A percentile compares a stretch with the other conserved stretches of the same genome.
phyloP scores from a whole-genome alignment of 306 rosid species.

The Dalbergia oliveri region DNA sequence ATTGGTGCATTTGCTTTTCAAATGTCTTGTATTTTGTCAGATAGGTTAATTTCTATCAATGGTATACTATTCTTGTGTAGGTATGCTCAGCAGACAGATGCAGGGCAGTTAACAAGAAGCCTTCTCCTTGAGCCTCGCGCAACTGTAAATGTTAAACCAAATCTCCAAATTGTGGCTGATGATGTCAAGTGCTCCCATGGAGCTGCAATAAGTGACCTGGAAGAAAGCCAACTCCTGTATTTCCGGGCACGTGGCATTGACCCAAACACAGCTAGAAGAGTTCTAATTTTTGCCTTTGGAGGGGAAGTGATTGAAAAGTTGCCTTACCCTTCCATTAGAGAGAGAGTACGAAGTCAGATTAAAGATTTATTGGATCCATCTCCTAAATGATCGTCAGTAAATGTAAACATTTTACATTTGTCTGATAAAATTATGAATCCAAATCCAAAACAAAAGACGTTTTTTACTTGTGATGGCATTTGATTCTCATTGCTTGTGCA shows the following conservation, averaged over 20 bases:
- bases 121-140: slow-evolving; percentile 97
- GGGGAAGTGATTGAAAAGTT: slow-evolving; percentile 79
- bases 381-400: slow-evolving; percentile 47
- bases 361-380: slow-evolving; percentile 66
- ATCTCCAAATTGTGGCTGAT: slow-evolving; percentile 93
- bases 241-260: slow-evolving; percentile 89
- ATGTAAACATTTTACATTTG: slow-evolving; percentile 16
- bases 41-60: slow-evolving; percentile 3
- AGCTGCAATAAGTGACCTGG: slow-evolving; percentile 96
- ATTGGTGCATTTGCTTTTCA: slow-evolving; percentile 8
- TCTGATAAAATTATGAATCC: not conserved
- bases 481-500: slow-evolving; percentile 3
- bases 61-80: slow-evolving; percentile 50
- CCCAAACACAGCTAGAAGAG: slow-evolving; percentile 76
- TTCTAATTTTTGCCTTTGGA: slow-evolving; percentile 83
- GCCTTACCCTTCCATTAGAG: slow-evolving; percentile 68
- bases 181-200: slow-evolving; percentile 98
- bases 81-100: slow-evolving; percentile 95
- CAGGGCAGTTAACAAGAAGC: slow-evolving; percentile 92
- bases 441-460: not conserved
- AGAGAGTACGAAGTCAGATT: slow-evolving; percentile 64
- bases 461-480: slow-evolving; percentile 31
- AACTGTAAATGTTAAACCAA: slow-evolving; percentile 86
- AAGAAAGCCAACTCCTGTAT: slow-evolving; percentile 84
- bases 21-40: slow-evolving; percentile 5